Conservation (phyloP, 2,329 filamentous ascomycete genomes). For the Paraconiothyrium brasiliense region DNA sequence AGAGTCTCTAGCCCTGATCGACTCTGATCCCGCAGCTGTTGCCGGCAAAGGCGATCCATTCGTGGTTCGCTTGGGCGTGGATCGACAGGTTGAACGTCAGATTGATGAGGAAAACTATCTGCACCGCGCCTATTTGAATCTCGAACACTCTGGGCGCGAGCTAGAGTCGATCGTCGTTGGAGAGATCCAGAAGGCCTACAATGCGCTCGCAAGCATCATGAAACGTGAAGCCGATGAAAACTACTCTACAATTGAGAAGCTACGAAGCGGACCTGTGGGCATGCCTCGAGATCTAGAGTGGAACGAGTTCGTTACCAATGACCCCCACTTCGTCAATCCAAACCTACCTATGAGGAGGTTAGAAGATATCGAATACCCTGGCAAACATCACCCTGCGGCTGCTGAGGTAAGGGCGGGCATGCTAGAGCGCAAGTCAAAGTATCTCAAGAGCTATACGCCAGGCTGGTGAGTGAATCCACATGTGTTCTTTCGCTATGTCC, state of each 20-base stretch:
- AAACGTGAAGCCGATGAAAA: slow-evolving; percentile 89
- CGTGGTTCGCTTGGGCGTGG: slow-evolving; percentile 83
- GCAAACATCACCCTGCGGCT: slow-evolving; percentile 83
- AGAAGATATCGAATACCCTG: slow-evolving; percentile 87
- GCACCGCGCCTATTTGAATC: slow-evolving; percentile 90
- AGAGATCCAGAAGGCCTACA: slow-evolving; percentile 98
- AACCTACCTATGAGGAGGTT: slow-evolving; percentile 78
- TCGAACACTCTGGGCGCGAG: slow-evolving; percentile 93
- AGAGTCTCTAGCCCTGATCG: slow-evolving; percentile 80
- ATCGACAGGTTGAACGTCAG: slow-evolving; percentile 89
- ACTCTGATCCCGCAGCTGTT: slow-evolving; percentile 77
- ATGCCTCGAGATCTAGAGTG: slow-evolving; percentile 96
- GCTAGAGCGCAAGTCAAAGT: slow-evolving; percentile 97
- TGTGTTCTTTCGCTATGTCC: background rate
- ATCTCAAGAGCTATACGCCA: slow-evolving; percentile 94
- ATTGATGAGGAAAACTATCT: slow-evolving; percentile 98
- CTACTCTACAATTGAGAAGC: slow-evolving; percentile 78
- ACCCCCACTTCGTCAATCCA: slow-evolving; percentile 88
- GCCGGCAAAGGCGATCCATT: slow-evolving; percentile 93
- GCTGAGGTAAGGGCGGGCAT: slow-evolving; percentile 89
- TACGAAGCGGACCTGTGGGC: slow-evolving; percentile 84
- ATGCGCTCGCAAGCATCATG: slow-evolving; percentile 88
- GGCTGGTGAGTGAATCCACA: slow-evolving; percentile 74
- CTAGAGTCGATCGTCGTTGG: slow-evolving; percentile 96
- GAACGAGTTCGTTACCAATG: slow-evolving; percentile 80